A percentile compares a stretch with the other conserved stretches of the same genome.
Evolutionary conservation across 345 rosid genomes (phyloP).

Genomic region (Ricinus communis): DNA sequence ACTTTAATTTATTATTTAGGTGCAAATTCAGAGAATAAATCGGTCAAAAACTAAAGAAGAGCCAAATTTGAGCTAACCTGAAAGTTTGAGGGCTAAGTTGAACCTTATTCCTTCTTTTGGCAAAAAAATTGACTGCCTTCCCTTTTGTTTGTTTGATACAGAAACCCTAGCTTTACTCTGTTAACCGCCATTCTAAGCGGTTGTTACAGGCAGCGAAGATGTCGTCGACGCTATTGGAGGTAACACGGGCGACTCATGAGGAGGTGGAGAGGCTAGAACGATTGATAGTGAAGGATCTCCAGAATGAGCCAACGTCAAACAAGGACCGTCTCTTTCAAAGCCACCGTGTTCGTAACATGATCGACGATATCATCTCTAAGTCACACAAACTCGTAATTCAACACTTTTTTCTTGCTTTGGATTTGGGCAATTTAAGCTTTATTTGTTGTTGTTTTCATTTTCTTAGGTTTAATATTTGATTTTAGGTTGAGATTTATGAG

Average conservation of each 20-base stretch:
- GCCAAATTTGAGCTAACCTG: too few relatives aligned
- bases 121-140: too few relatives aligned
- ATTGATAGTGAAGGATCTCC: constrained; percentile 84
- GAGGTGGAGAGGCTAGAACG: constrained; percentile 88
- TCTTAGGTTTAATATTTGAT: background rate
- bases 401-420: background rate
- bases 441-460: background rate
- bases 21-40: too few relatives aligned
- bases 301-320: constrained; percentile 59
- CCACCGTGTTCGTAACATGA: constrained; percentile 89
- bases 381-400: constrained; percentile 64
- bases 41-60: too few relatives aligned
- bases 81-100: too few relatives aligned
- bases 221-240: constrained; percentile 93
- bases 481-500: constrained; percentile 80
- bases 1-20: too few relatives aligned
- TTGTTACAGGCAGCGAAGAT: constrained; percentile 26
- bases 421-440: background rate
- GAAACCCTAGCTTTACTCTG: constrained; percentile 5
- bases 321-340: constrained; percentile 81
- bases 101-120: too few relatives aligned
- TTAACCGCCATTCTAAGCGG: background rate
- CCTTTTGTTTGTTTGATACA: background rate
- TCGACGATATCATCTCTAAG: constrained; percentile 55
- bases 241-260: constrained; percentile 84